Evolutionary conservation across 305 asterid genomes (phyloP), one percentile per base, ranked within the genome.

Genomic region (Rubia tinctorum): DNA sequence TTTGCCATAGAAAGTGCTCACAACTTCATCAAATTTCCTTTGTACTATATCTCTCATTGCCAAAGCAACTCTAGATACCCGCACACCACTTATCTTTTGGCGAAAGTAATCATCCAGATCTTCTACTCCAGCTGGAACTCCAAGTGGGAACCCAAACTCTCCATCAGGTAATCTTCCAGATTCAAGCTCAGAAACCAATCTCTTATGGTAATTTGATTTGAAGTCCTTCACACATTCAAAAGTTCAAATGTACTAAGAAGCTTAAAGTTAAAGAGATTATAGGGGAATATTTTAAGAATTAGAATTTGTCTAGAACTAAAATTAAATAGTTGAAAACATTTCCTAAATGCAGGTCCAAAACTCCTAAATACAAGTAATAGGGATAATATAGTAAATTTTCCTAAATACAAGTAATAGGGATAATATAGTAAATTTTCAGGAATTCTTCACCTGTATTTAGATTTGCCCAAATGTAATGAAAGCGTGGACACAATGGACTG

Each of bases 111-210:
- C 98, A 82, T 95, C 99, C 56, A 80, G 93, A 78, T 95, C 99
- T 78, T 88, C 97, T 63, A 93, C 97, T 77, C 99, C 99, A 8
- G 88, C 88, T 59, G 98, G 98, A 69, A 89, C 97, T 74, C 99
- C 98, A 71, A 90, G 97, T 71, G 91, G 83, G 81, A 88, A 88
- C 40, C 93, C 88, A 76, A 82, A 84, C 75, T 93, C 99, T 47
- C 91, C 96, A 82, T 91, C 98, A 70, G 81, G 76, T 76, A 88
- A 84, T 83, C 88, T 88, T 71, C 89, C 91, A 69, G 93, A 86
- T 80, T 95, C 97, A 68, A 93, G 88, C 82, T 93, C 98, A 71
- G 97, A 84, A 78, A 78, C 79, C 69, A 88, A 91, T 81, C 93
- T 88, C 83, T 90, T 93, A 82, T 95, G 97, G 77, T 84, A 86